Conservation (phyloP, 139 green algal genomes). For the Tetraselmis chui region DNA sequence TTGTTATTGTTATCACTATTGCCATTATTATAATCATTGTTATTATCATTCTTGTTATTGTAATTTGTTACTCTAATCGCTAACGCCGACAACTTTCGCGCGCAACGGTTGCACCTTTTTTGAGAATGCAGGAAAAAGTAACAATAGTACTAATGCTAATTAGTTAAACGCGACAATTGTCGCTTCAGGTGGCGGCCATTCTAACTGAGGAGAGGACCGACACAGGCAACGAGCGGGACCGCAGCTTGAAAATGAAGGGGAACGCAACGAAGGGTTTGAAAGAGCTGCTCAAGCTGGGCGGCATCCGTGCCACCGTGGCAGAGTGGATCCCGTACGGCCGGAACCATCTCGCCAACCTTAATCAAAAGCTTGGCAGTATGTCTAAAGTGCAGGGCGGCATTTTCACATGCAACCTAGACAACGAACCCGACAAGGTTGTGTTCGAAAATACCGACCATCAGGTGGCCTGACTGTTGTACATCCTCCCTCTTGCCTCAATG, state of each 20-base stretch:
- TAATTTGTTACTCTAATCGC: too few relatives aligned
- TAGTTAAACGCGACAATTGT: too few relatives aligned
- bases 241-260: neutral
- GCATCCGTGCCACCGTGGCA: conserved; percentile 5
- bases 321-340: conserved; percentile 15
- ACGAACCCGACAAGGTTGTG: neutral
- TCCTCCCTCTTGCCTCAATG: too few relatives aligned
- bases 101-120: too few relatives aligned
- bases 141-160: too few relatives aligned
- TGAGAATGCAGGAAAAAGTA: too few relatives aligned
- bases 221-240: neutral
- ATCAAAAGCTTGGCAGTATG: conserved; percentile 2
- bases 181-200: neutral
- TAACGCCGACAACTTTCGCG: too few relatives aligned
- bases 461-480: conserved; percentile 4
- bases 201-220: neutral
- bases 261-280: conserved; percentile 7
- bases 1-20: too few relatives aligned
- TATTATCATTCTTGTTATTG: too few relatives aligned
- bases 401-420: conserved; percentile 5
- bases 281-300: conserved; percentile 4
- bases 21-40: too few relatives aligned
- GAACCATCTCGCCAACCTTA: conserved; percentile 15
- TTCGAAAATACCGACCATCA: neutral
- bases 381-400: conserved; percentile 7